These are phyloP conservation scores for Solanum corneliomulleri DNA, from an alignment of 257 asterid genomes.

Conservation along the genomic window DNA sequence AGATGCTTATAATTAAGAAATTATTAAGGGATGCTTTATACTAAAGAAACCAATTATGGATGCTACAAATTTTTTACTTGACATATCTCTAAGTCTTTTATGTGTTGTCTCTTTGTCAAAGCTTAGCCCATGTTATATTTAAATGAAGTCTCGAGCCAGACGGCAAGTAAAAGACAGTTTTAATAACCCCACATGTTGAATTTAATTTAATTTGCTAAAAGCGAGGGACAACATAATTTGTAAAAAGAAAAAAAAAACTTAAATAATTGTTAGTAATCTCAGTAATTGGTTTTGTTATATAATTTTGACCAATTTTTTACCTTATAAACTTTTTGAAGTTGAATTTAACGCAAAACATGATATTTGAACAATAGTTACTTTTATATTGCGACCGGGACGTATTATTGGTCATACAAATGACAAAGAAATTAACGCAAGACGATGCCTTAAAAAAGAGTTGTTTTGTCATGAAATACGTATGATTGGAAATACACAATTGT, in stretches of 20 bases:
- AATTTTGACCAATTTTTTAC: background rate
- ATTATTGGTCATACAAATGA: background rate
- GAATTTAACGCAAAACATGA: accelerated
- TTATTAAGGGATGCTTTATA: background rate
- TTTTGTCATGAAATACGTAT: background rate
- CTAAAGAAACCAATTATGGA: background rate
- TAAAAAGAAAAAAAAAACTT: background rate
- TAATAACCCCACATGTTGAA: background rate
- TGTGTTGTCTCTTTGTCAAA: background rate
- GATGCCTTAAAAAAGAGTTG: background rate
- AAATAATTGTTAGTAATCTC: background rate
- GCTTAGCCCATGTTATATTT: background rate
- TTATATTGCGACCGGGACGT: background rate
- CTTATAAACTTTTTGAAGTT: background rate
- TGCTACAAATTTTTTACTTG: background rate
- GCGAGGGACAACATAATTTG: background rate
- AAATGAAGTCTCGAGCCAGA: background rate
- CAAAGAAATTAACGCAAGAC: background rate
- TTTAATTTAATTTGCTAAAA: background rate
- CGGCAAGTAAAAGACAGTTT: background rate
- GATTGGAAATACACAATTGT: background rate
- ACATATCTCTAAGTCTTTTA: background rate
- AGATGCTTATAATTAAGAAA: background rate
- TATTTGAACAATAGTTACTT: background rate
- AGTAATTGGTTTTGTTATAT: background rate